phyloP scores from a whole-genome alignment of 2,329 filamentous ascomycete species.

The Mycosphaerella sp. region DNA sequence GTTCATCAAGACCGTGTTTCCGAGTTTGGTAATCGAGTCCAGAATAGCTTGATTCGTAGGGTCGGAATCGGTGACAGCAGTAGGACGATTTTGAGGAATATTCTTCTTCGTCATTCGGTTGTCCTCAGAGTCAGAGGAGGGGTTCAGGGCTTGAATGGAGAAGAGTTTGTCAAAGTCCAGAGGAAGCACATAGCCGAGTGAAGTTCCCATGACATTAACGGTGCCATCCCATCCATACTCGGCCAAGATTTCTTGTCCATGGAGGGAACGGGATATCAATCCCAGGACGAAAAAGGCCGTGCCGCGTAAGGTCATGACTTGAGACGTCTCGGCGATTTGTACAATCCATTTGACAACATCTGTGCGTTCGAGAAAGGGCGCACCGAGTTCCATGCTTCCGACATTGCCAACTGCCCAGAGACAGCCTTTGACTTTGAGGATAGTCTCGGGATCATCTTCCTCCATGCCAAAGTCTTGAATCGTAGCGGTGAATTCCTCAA shows the following conservation, averaged over 20 bases:
- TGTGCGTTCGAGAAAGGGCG: constrained; percentile 83
- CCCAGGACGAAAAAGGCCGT: constrained; percentile 96
- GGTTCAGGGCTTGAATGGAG: constrained; percentile 41
- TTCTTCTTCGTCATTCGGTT: constrained; percentile 25
- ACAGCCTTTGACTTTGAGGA: constrained; percentile 93
- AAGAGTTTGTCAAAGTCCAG: constrained; percentile 71
- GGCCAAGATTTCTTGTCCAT: constrained; percentile 84
- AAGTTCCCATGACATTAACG: constrained; percentile 72
- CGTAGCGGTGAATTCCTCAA: constrained; percentile 83
- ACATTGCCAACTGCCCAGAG: constrained; percentile 98
- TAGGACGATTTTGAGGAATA: no score
- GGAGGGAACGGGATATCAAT: constrained; percentile 81
- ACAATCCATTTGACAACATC: constrained; percentile 86
- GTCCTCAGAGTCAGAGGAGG: constrained; percentile 9
- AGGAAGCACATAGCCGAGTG: constrained; percentile 82
- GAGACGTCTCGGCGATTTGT: constrained; percentile 76
- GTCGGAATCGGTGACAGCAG: constrained; percentile 38
- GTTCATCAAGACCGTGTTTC: constrained; percentile 89
- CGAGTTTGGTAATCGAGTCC: constrained; percentile 77
- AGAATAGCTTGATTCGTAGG: constrained; percentile 66
- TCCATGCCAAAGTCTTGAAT: constrained; percentile 84
- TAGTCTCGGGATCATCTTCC: constrained; percentile 73
- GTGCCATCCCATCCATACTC: constrained; percentile 92
- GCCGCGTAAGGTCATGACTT: constrained; percentile 86
- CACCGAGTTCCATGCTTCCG: constrained; percentile 94